phyloP scores from a whole-genome alignment of 768 basidiomycete genomes.

The Tephrocybe rancida region DNA sequence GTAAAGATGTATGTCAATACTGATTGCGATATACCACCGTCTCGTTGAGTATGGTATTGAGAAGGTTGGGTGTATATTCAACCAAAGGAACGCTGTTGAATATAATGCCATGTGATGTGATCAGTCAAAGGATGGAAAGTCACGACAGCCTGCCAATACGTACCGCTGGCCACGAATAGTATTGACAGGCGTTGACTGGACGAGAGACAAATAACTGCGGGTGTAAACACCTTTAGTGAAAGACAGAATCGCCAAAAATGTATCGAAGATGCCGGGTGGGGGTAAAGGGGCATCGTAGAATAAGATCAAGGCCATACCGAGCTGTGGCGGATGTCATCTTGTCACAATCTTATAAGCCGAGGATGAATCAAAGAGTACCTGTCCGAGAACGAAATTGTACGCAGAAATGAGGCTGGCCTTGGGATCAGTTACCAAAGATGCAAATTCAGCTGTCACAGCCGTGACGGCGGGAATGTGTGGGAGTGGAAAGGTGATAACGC shows the following conservation, averaged over 20 bases:
- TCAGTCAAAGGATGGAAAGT: no score
- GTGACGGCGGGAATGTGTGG: constrained; percentile 24
- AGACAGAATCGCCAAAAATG: constrained; percentile 48
- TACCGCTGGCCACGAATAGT: constrained; percentile 28
- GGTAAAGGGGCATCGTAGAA: constrained; percentile 62
- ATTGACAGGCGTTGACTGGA: constrained; percentile 37
- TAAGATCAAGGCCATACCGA: constrained; percentile 32
- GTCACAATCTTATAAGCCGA: not conserved
- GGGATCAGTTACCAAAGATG: constrained; percentile 43
- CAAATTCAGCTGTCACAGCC: constrained; percentile 42
- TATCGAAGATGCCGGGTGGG: constrained; percentile 52
- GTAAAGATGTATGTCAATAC: not conserved
- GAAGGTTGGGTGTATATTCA: constrained; percentile 32
- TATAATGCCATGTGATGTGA: constrained; percentile 23
- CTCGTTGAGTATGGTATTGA: constrained; percentile 45
- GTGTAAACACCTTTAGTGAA: constrained; percentile 39
- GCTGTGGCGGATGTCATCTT: not conserved
- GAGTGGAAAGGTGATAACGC: constrained; percentile 35
- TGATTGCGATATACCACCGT: constrained; percentile 29
- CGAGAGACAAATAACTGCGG: constrained; percentile 40
- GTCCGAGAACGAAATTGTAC: constrained; percentile 35
- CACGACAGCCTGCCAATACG: no score
- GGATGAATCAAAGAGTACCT: constrained; percentile 24
- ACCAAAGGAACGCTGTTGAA: constrained; percentile 46
- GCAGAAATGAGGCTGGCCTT: constrained; percentile 52